Percentiles rank a stretch among this genome's conserved stretches.
Conservation (phyloP, 495 filamentous ascomycete genomes). For the Hypoxylon lienhwacheense region DNA sequence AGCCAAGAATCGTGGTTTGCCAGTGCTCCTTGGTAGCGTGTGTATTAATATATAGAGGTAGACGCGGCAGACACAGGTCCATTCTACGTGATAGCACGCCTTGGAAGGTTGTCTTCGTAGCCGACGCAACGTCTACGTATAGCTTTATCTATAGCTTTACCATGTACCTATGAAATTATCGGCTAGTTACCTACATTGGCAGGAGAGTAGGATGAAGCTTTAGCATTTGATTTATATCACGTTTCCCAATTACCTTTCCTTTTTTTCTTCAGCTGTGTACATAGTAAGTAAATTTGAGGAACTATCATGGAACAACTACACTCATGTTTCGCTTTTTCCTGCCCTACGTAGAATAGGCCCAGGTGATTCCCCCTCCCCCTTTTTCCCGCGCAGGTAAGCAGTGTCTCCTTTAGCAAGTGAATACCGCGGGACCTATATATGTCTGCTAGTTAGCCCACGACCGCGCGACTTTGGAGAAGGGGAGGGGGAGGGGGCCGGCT, state of each 20-base stretch:
- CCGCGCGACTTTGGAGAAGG: background rate
- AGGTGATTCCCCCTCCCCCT: background rate
- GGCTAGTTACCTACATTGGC: too few relatives aligned
- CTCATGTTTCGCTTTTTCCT: too few relatives aligned
- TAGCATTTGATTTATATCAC: too few relatives aligned
- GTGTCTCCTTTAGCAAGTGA: conserved; percentile 14
- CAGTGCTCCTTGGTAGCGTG: background rate
- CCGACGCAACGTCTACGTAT: background rate
- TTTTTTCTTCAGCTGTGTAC: too few relatives aligned
- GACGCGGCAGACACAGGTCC: conserved; percentile 19
- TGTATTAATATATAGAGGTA: conserved; percentile 37
- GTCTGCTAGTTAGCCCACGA: background rate
- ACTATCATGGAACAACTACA: too few relatives aligned
- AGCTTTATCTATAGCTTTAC: too few relatives aligned
- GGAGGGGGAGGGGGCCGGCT: too few relatives aligned
- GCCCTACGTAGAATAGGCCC: too few relatives aligned
- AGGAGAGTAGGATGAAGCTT: too few relatives aligned
- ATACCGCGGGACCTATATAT: conserved; percentile 16
- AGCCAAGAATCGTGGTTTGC: conserved; percentile 1
- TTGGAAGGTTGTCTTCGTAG: background rate
- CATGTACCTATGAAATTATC: too few relatives aligned
- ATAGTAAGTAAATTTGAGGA: too few relatives aligned
- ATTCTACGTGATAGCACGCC: conserved; percentile 2
- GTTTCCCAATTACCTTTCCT: too few relatives aligned
- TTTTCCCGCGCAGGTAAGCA: background rate